Evolutionary conservation across 176 grass and related monocot genomes (phyloP), one percentile per base, ranked within the genome.

Genomic region (Microstegium vimineum): DNA sequence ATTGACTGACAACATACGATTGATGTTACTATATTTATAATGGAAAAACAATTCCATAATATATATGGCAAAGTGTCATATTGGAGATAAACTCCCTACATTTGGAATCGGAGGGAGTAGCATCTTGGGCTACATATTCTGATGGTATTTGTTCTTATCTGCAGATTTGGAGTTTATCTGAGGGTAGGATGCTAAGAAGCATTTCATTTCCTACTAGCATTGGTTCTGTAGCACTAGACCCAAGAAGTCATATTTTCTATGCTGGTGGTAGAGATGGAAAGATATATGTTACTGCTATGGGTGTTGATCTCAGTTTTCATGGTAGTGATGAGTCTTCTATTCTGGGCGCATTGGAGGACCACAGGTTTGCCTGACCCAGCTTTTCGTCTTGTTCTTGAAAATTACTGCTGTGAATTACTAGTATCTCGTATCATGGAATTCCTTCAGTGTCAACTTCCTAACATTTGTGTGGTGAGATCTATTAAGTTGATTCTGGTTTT

Each of bases 261-360:
- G 92, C 95, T 76, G 95, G 92, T 75, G 82, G 89, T 52, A 86
- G 86, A 89, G 95, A 98, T 93, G 92, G 92, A 28, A 94, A 94
- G 73, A 98, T 95, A 86, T 98, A 95, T 87, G 78, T 95, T 86
- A 90, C 87, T 74, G 75, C 85, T 41, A 88, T 98, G 74, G 90
- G 92, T 84, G 87, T 86, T 86, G 87, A 95, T 81, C 73, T 60
- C 68, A 84, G 79, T 46, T 88, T 76, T 76, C 82, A 75, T 71
- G 66, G 70, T 51, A 34, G 72, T 83, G 76, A 85, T 17, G 74
- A 89, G 70, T 84, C 79, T 37, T 85, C 84, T 79, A 91, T 90
- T 26, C 79, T 91, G 71, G 95, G 84, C 10, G 69, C 81, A 71
- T 78, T 98, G 84, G 83, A 86, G 83, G 92, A 94, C 65, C 86